Conservation (phyloP, 2,329 filamentous ascomycete genomes). For the Drechslerella dactyloides region DNA sequence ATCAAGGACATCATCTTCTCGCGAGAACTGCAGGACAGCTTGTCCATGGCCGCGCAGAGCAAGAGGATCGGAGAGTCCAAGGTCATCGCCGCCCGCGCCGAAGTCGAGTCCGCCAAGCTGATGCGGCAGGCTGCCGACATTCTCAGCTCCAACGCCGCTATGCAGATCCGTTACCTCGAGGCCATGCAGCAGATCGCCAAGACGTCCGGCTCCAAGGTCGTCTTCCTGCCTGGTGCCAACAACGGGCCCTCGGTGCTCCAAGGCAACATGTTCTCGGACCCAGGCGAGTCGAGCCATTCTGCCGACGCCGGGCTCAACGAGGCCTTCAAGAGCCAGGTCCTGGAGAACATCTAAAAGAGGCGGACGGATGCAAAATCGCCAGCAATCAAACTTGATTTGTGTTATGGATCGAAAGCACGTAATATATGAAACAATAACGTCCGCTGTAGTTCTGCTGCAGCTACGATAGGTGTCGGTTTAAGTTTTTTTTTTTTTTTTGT, state of each 20-base stretch:
- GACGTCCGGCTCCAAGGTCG: constrained; percentile 83
- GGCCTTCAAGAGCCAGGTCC: constrained; percentile 30
- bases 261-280: constrained; percentile 7
- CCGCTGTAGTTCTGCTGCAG: too few species aligned
- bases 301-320: constrained; percentile 28
- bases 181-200: constrained; percentile 99
- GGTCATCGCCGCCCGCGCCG: constrained; percentile 94
- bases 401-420: too few species aligned
- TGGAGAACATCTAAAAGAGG: constrained; percentile 43
- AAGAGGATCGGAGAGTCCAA: constrained; percentile 99
- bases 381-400: not conserved
- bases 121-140: constrained; percentile 95
- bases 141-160: constrained; percentile 85
- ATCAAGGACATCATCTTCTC: constrained; percentile 99
- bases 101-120: constrained; percentile 93
- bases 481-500: too few species aligned
- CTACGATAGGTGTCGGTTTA: too few species aligned
- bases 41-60: constrained; percentile 97
- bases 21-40: constrained; percentile 89
- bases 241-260: constrained; percentile 54
- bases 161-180: constrained; percentile 98
- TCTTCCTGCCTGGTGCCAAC: constrained; percentile 74
- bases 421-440: too few species aligned
- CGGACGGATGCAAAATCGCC: not conserved
- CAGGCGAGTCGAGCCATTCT: constrained; percentile 6